phyloP scores from a whole-genome alignment of 2,329 filamentous ascomycete genomes.

The Colletotrichum salicis region DNA sequence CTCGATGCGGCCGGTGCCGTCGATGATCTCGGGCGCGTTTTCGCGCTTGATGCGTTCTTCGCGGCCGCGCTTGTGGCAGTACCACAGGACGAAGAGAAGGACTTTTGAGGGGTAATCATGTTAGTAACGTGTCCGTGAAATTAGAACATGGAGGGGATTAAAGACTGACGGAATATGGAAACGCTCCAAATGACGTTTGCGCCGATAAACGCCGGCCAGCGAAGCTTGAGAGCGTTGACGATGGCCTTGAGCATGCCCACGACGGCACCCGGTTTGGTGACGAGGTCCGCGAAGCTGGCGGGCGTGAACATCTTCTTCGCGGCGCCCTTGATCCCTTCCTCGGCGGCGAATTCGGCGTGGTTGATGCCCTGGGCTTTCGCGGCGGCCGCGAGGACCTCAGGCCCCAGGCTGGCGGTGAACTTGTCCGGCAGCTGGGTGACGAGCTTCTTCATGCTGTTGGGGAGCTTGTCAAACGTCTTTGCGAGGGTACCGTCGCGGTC shows the following conservation, averaged over 20 bases:
- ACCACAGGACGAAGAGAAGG: slow-evolving; percentile 94
- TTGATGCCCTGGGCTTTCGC: slow-evolving; percentile 78
- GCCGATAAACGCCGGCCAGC: slow-evolving; percentile 91
- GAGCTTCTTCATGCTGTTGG: slow-evolving; percentile 83
- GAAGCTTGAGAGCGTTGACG: slow-evolving; percentile 83
- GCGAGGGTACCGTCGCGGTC: slow-evolving; percentile 71
- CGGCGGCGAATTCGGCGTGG: slow-evolving; percentile 59
- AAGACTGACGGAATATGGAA: slow-evolving; percentile 80
- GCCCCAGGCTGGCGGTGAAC: slow-evolving; percentile 78
- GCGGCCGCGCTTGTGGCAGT: slow-evolving; percentile 93
- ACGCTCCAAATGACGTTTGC: slow-evolving; percentile 91
- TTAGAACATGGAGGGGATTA: neutral
- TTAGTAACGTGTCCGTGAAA: slow-evolving; percentile 21
- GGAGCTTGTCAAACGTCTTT: slow-evolving; percentile 73
- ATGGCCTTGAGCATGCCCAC: slow-evolving; percentile 89
- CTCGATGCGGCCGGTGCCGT: slow-evolving; percentile 56
- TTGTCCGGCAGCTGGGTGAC: slow-evolving; percentile 87
- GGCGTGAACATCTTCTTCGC: slow-evolving; percentile 76
- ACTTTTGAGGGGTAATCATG: slow-evolving; percentile 58
- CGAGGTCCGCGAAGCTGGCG: slow-evolving; percentile 79
- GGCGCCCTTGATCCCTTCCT: slow-evolving; percentile 60
- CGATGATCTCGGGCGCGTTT: slow-evolving; percentile 48
- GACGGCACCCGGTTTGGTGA: slow-evolving; percentile 88
- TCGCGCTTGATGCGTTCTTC: slow-evolving; percentile 81
- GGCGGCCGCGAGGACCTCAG: slow-evolving; percentile 83